Base-by-base conservation (phyloP, 306 rosid genomes). In the Mimosa bimucronata region DNA sequence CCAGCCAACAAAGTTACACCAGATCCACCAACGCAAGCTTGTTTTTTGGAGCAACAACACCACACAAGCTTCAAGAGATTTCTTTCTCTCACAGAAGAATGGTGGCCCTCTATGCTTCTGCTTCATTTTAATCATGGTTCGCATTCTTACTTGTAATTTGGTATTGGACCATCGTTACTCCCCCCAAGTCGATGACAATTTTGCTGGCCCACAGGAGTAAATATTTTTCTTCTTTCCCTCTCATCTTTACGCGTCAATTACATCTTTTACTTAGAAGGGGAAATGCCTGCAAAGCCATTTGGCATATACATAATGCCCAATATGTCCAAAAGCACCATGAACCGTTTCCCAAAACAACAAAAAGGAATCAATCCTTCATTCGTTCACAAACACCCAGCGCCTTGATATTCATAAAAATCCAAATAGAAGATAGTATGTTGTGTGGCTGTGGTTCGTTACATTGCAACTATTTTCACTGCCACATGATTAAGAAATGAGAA, bases 1-100 rank as follows among this genome's bases (percentile, higher is more conserved):
- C 85, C 28, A 81, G 83, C 74, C 88, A 85, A 53, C 83, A 77
- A 53, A 85, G 81, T 62, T 85, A 77, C 80, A 81, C 87, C 28
- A 80, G 84, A 73, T 53, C 84, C n/a, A 80, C 82, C 66, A 71
- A 77, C 45, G n/a, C n/a, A n/a, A n/a, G n/a, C n/a, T n/a, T n/a
- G n/a, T n/a, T n/a, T n/a, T n/a, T n/a, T n/a, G n/a, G n/a, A n/a
- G n/a, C n/a, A n/a, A n/a, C n/a, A n/a, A n/a, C n/a, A n/a, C n/a
- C n/a, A 76, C 82, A 61, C 71, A 23, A 76, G 38, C 64, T 26
- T 68, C 7, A 28, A 28, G 73, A 72, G 74, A 75, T 65, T 44
- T 45, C 21, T 77, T 62, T 65, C 53, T 19, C n/a, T 40, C 53
- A 21, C 48, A 23, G 38, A n/a, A 34, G 38, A 34, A 34, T 34